phyloP scores from a whole-genome alignment of 1,139 yeast genomes.

The Pichia sp. region DNA sequence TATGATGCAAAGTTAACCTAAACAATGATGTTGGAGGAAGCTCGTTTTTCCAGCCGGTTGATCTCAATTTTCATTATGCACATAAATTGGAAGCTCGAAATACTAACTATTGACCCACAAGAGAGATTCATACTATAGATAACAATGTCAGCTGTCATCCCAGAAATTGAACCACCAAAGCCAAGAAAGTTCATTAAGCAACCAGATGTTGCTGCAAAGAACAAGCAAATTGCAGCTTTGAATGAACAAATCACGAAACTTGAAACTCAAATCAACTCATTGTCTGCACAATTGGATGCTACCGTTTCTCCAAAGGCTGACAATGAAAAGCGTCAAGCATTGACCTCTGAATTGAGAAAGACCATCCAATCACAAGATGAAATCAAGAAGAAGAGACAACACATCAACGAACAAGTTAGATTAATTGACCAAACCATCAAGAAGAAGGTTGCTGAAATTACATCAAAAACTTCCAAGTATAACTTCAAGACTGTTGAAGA shows the following conservation, averaged over 20 bases:
- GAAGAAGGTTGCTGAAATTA: conserved; percentile 72
- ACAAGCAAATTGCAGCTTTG: conserved; percentile 52
- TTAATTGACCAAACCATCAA: conserved; percentile 64
- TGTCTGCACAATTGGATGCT: conserved; percentile 38
- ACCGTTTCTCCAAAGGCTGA: conserved; percentile 38
- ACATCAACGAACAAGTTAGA: conserved; percentile 67
- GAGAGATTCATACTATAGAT: background rate
- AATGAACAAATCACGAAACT: conserved; percentile 65
- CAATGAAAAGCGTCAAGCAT: conserved; percentile 52
- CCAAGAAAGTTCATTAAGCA: conserved; percentile 55
- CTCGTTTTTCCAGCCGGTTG: background rate
- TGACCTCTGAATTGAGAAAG: conserved; percentile 58
- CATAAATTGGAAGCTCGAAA: no score
- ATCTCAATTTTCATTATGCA: no score
- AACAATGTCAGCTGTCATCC: conserved; percentile 10
- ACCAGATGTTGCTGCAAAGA: conserved; percentile 64
- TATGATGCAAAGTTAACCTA: background rate
- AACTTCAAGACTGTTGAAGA: conserved; percentile 69
- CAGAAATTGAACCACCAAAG: conserved; percentile 21
- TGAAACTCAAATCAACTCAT: conserved; percentile 41
- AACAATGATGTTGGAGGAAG: background rate
- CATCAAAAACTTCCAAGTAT: conserved; percentile 61
- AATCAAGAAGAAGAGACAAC: conserved; percentile 62
- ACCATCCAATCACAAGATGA: conserved; percentile 63
- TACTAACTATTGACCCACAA: background rate